phyloP scores from a whole-genome alignment of 441 rosid species.

The Gossypium gossypioides region DNA sequence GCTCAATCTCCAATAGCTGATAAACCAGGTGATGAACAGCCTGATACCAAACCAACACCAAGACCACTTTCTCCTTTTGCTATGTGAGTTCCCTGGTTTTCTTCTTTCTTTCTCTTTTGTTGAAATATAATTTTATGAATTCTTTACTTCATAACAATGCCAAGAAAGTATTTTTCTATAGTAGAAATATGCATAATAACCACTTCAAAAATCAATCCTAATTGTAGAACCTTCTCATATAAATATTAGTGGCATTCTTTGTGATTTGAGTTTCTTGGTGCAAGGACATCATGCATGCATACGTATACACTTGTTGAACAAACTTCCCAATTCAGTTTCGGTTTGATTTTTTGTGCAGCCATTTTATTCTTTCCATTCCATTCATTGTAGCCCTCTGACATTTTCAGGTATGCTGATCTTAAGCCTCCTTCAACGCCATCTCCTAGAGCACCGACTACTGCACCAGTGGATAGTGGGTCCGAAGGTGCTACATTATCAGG shows the following conservation, averaged over 20 bases:
- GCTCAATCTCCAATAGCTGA: conserved; percentile 23
- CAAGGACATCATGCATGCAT: not conserved
- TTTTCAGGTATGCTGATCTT: conserved; percentile 40
- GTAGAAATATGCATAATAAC: not conserved
- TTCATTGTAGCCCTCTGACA: not conserved
- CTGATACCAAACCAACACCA: conserved; percentile 23
- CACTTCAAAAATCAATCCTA: not conserved
- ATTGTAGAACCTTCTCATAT: not conserved
- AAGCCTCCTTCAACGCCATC: conserved; percentile 54
- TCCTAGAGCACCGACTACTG: conserved; percentile 16
- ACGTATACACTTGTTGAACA: not conserved
- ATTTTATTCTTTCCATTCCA: not conserved
- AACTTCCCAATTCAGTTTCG: not conserved
- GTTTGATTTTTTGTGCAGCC: not conserved
- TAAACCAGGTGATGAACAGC: conserved; percentile 15
- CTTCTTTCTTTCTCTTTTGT: not conserved
- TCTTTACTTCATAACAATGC: not conserved
- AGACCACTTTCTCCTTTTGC: conserved; percentile 67
- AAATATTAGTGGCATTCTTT: not conserved
- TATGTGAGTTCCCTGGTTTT: conserved; percentile 30
- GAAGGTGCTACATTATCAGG: conserved; percentile 14
- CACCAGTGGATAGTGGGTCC: not conserved
- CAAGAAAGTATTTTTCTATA: not conserved
- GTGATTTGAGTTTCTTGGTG: not conserved
- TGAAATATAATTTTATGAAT: not conserved